A percentile compares a stretch with the other conserved stretches of the same genome.
Conservation (phyloP, 2,329 filamentous ascomycete species). For the Nemania bipapillata region DNA sequence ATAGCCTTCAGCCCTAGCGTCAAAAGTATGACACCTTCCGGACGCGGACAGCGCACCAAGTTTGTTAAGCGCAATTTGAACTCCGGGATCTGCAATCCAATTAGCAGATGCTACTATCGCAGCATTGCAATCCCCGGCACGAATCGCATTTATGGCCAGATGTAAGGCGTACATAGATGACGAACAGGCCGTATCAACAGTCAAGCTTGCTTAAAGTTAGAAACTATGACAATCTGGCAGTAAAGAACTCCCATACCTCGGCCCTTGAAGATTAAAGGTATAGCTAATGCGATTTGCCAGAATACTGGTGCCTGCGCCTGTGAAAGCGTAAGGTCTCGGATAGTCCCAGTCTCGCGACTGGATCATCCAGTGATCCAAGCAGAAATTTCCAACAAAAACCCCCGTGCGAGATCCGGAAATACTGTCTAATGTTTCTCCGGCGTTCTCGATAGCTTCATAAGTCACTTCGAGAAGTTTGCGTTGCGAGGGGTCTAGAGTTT, state of each 20-base stretch:
- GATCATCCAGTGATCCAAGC: constrained; percentile 43
- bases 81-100: constrained; percentile 44
- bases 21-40: constrained; percentile 37
- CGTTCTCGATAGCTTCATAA: constrained; percentile 52
- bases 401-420: constrained; percentile 43
- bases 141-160: constrained; percentile 39
- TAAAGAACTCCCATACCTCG: constrained; percentile 47
- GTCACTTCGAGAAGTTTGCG: constrained; percentile 50
- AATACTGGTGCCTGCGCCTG: constrained; percentile 32
- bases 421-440: constrained; percentile 40
- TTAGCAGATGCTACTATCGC: constrained; percentile 49
- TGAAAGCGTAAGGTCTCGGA: constrained; percentile 32
- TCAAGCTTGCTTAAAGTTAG: constrained; percentile 45
- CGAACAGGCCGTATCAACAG: constrained; percentile 54
- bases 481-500: constrained; percentile 53
- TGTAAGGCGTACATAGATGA: constrained; percentile 51
- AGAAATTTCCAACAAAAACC: constrained; percentile 48
- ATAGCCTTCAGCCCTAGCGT: constrained; percentile 40
- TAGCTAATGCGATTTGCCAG: constrained; percentile 46
- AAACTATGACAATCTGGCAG: background rate
- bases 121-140: constrained; percentile 36
- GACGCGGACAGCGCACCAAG: constrained; percentile 39
- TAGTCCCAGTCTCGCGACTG: constrained; percentile 40
- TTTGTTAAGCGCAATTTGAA: constrained; percentile 35
- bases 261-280: constrained; percentile 49